These are phyloP conservation scores for Mycena chlorophos DNA, from an alignment of 768 basidiomycete genomes.

Conservation along the genomic window DNA sequence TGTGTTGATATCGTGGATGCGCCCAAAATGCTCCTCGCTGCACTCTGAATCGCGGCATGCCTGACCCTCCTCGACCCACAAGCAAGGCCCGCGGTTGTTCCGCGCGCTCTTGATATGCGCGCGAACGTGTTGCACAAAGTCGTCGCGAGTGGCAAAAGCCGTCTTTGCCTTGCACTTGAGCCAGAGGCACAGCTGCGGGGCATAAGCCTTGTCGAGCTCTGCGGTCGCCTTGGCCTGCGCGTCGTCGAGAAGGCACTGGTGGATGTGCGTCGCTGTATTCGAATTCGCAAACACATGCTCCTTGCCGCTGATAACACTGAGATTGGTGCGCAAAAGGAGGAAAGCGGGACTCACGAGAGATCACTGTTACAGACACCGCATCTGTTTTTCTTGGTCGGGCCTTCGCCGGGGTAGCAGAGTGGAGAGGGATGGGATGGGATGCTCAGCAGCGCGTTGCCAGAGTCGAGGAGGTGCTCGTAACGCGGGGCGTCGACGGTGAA, in stretches of 20 bases:
- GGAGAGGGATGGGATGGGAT: not conserved
- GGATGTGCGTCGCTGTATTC: not conserved
- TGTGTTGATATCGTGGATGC: not conserved
- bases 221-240: not conserved
- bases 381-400: not conserved
- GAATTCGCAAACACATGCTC: not conserved
- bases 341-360: not conserved
- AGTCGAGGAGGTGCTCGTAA: not conserved
- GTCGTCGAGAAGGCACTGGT: not conserved
- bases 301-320: not conserved
- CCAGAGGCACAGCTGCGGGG: not conserved
- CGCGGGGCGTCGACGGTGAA: not conserved
- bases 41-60: not conserved
- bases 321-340: not conserved
- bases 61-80: not conserved
- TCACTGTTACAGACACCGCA: not conserved
- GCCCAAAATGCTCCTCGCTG: not conserved
- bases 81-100: not conserved
- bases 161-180: not conserved
- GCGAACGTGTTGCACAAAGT: not conserved
- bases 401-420: not conserved
- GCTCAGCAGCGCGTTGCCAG: not conserved
- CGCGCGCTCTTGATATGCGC: not conserved
- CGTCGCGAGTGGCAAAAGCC: not conserved
- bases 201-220: not conserved